These are phyloP conservation scores for Fusarium tjaetaba DNA, from an alignment of 2,329 filamentous ascomycete genomes.

Conservation along the genomic window DNA sequence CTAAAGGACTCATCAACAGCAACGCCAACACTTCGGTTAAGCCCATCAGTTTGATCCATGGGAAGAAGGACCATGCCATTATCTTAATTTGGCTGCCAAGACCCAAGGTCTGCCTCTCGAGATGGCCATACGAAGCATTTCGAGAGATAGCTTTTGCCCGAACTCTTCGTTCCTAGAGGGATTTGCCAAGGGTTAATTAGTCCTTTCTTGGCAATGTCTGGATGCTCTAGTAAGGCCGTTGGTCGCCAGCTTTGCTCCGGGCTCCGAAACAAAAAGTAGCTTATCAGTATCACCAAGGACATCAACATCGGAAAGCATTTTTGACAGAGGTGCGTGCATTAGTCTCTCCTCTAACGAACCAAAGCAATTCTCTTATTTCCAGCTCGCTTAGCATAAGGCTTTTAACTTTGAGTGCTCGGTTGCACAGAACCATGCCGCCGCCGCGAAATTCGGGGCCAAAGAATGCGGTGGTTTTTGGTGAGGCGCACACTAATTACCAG, in stretches of 20 bases:
- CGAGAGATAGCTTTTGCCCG: not conserved
- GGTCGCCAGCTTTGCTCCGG: not conserved
- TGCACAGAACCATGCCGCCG: constrained; percentile 7
- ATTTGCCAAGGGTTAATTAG: not conserved
- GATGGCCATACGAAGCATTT: not conserved
- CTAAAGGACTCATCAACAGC: not conserved
- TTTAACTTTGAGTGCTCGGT: not conserved
- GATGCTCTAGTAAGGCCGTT: not conserved
- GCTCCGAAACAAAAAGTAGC: not conserved
- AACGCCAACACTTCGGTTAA: too few relatives aligned
- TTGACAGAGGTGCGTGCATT: not conserved
- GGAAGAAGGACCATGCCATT: not conserved
- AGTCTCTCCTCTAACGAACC: not conserved
- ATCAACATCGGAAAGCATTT: not conserved
- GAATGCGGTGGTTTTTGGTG: not conserved
- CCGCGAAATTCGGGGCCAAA: not conserved
- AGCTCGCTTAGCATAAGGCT: not conserved
- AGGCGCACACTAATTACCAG: constrained; percentile 10
- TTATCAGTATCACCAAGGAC: not conserved
- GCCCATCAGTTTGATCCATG: not conserved
- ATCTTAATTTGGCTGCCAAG: too few relatives aligned
- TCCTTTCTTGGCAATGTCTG: not conserved
- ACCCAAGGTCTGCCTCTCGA: not conserved
- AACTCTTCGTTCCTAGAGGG: not conserved
- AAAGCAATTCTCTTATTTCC: not conserved